These are phyloP conservation scores for Xylaria polymorpha DNA, from an alignment of 2,329 filamentous ascomycete genomes.

Conservation along the genomic window DNA sequence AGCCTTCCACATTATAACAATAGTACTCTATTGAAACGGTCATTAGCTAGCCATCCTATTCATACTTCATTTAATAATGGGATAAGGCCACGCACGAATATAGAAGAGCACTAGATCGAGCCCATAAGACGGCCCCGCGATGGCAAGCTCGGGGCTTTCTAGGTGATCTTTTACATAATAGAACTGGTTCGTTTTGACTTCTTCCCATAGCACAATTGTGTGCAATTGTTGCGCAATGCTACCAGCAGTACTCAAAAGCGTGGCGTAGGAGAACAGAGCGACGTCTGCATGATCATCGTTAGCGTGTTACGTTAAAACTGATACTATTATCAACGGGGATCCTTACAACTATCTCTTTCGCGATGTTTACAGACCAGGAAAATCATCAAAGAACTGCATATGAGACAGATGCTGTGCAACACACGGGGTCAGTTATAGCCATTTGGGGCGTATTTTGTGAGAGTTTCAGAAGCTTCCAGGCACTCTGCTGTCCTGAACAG, in stretches of 20 bases:
- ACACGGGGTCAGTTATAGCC: no score
- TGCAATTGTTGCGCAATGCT: conserved; percentile 59
- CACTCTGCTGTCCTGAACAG: no score
- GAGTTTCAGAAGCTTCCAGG: no score
- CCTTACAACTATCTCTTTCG: conserved; percentile 57
- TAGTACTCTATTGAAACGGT: conserved; percentile 56
- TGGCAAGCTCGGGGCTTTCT: conserved; percentile 55
- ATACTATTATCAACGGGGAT: not conserved
- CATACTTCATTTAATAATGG: rapidly evolving
- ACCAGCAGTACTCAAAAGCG: conserved; percentile 52
- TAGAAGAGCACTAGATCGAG: conserved; percentile 59
- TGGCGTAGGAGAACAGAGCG: conserved; percentile 54
- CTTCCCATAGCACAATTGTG: conserved; percentile 54
- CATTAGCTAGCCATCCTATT: conserved; percentile 28
- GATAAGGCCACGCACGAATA: conserved; percentile 55
- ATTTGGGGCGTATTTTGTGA: no score
- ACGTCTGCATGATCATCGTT: conserved; percentile 51
- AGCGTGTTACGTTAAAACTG: conserved; percentile 12
- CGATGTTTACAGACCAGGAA: conserved; percentile 55
- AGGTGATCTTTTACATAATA: conserved; percentile 51
- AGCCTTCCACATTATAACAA: conserved; percentile 61
- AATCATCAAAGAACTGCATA: conserved; percentile 49
- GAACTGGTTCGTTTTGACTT: conserved; percentile 55
- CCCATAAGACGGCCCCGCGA: conserved; percentile 56
- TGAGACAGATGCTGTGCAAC: conserved; percentile 46